A percentile compares a stretch with the other conserved stretches of the same genome.
Evolutionary conservation across 495 filamentous ascomycete genomes (phyloP).

Genomic region (Penicillium psychrofluorescens): DNA sequence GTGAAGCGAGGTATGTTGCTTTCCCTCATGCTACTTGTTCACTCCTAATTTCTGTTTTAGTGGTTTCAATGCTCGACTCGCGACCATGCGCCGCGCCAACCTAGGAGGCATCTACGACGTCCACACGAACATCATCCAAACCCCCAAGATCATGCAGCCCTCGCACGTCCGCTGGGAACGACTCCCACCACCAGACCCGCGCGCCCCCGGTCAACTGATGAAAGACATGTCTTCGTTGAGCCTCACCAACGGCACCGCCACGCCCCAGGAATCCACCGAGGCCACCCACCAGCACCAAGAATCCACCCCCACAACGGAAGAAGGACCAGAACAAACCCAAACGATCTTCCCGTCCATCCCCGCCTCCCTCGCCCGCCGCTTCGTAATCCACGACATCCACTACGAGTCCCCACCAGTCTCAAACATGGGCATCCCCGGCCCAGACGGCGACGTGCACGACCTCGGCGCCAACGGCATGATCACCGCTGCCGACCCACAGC

Average conservation of each 20-base stretch:
- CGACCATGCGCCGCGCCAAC: constrained; percentile 55
- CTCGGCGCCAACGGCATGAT: constrained; percentile 59
- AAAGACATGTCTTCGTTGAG: constrained; percentile 31
- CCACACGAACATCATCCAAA: constrained; percentile 86
- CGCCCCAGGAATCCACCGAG: background rate
- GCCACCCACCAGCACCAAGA: constrained; percentile 3
- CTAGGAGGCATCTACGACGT: constrained; percentile 79
- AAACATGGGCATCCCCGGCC: constrained; percentile 55
- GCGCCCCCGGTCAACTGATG: constrained; percentile 20
- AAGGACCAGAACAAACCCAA: background rate
- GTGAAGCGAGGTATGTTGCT: constrained; percentile 68
- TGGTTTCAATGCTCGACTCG: constrained; percentile 69
- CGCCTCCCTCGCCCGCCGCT: constrained; percentile 61
- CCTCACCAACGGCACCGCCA: constrained; percentile 17
- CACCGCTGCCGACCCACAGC: constrained; percentile 30
- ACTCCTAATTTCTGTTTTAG: constrained; percentile 39
- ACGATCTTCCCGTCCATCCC: constrained; percentile 58
- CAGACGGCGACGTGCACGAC: constrained; percentile 52
- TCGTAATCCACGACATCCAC: constrained; percentile 64
- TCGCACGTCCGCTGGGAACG: constrained; percentile 78
- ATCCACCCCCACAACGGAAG: constrained; percentile 3
- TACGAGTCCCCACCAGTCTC: constrained; percentile 54
- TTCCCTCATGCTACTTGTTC: background rate
- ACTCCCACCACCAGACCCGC: constrained; percentile 32
- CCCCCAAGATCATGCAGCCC: constrained; percentile 82